Percentiles rank a stretch among this genome's conserved stretches.
Evolutionary conservation across 768 basidiomycete genomes (phyloP).

Genomic region (Leccinellum luteum): DNA sequence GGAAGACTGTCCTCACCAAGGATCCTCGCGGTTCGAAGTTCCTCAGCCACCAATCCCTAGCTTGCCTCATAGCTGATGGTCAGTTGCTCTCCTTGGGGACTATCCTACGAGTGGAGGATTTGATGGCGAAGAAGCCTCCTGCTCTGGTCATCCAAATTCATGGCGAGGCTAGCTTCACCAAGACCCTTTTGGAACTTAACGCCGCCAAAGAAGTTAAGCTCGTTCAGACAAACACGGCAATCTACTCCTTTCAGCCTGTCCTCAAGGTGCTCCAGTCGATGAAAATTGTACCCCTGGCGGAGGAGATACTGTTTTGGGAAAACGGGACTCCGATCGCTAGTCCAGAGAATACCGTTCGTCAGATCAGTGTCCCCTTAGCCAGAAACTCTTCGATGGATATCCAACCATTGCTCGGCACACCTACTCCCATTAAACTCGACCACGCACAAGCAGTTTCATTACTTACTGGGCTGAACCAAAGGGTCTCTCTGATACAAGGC

Average conservation of each 20-base stretch:
- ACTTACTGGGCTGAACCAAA: slow-evolving; percentile 52
- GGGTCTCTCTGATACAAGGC: slow-evolving; percentile 63
- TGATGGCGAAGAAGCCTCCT: slow-evolving; percentile 47
- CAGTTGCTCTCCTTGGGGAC: slow-evolving; percentile 52
- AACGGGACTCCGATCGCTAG: slow-evolving; percentile 16
- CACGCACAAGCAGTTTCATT: slow-evolving; percentile 44
- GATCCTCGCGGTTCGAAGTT: slow-evolving; percentile 35
- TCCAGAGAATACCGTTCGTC: slow-evolving; percentile 3
- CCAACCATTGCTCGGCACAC: slow-evolving; percentile 33
- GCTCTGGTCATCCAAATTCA: slow-evolving; percentile 53
- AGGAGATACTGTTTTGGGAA: slow-evolving; percentile 57
- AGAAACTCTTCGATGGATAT: slow-evolving; percentile 41
- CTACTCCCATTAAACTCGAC: slow-evolving; percentile 48
- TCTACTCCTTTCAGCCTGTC: slow-evolving; percentile 64
- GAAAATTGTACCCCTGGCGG: slow-evolving; percentile 42
- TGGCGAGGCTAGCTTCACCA: slow-evolving; percentile 37
- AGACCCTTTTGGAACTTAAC: slow-evolving; percentile 41
- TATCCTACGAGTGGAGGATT: slow-evolving; percentile 52
- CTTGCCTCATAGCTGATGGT: slow-evolving; percentile 48
- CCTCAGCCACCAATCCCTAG: slow-evolving; percentile 52
- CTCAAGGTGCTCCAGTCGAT: slow-evolving; percentile 53
- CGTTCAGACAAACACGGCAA: slow-evolving; percentile 56
- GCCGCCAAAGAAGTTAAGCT: slow-evolving; percentile 38
- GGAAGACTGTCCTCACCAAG: slow-evolving; percentile 37
- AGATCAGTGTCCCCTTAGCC: slow-evolving; percentile 31